Base-by-base conservation (phyloP, 176 grass and related monocot species). In the Aegilops longissima region DNA sequence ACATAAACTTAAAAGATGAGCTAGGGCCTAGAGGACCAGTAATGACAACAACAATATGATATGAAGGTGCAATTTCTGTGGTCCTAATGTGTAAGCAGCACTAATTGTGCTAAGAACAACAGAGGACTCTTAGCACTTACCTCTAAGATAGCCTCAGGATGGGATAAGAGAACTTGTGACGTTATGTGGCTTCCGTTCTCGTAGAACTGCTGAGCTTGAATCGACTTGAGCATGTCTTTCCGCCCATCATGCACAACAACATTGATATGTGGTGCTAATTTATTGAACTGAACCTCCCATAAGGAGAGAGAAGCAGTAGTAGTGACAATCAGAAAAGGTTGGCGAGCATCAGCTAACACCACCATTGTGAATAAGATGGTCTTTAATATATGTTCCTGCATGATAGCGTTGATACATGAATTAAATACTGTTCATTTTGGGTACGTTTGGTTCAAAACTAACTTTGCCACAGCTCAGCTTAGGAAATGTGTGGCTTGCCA, bases 121-220 rank as follows among this genome's bases (percentile, higher is more conserved):
- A 82, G 68, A 39, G 33, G 39, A 83, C 27, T 63, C 66, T 13
- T n/a, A 58, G 9, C 44, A 58, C 61, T 70, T 91, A 93, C 93
- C 93, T 97, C 80, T 72, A 93, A 34, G 39, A 91, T 79, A 74
- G 59, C 84, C 86, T 97, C 89, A 54, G 91, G 85, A 92, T 90
- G 84, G 65, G 90, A 87, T 81, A 97, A 70, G 66, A 97, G 75
- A 78, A 94, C 88, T 89, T 97, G 92, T 86, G 89, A 88, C 85
- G 69, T 90, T 61, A 91, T 85, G 59, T 64, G 78, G 63, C 83
- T 70, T 76, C 79, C 33, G 23, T 89, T 88, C 18, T 85, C 51
- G 80, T 87, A 84, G 80, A 95, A 95, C 63, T 92, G 87, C 29
- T 67, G 36, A 82, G 74, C 77, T 83, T 34, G 86, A 90, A 93